Evolutionary conservation across 306 rosid genomes (phyloP), one percentile per base, ranked within the genome.

Genomic region (Parietaria judaica): DNA sequence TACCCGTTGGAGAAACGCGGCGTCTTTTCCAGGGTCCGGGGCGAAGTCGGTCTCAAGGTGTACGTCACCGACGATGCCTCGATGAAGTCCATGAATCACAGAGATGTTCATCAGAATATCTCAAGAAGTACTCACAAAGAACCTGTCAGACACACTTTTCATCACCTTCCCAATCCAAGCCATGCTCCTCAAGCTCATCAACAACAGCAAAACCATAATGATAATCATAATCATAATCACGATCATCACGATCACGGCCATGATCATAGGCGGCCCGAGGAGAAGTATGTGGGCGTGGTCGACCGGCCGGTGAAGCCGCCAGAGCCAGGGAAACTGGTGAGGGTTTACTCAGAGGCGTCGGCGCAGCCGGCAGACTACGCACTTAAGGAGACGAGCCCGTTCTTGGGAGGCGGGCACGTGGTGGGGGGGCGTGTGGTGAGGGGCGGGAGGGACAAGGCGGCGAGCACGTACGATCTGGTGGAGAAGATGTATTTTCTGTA

Each of bases 311-410:
- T 81, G 87, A 76, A 80, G 67, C 38, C 83, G 51, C 67, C 72
- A 43, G 66, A 44, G 50, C 87, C 84, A 34, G 38, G 70, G 56
- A 86, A 75, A 73, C 67, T 89, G 39, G 89, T 84, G 14, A 90
- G 70, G 3, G 74, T 82, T 82, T 72, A 81, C 56, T 81, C 92
- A 11, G 83, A 72, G 4, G 45, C 82, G 46, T 79, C 92, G 1
- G 62, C 75, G 4, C 97, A 89, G 54, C 92, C 92, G 3, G 87
- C 79, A 34, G 97, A 91, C 56, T 91, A 64, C 64, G 84, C 94
- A 5, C 82, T 91, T 2, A 91, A 87, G 69, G 96, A 87, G 86
- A 91, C 97, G 11, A 91, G 96, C 61, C 97, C 97, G 11, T 86
- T 72, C 63, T 95, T 91, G 1, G 97, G 97, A 1, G 96, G 96